Evolutionary conservation across 139 green algal species (phyloP), one percentile per base, ranked within the genome.

Genomic region (Trebouxia sp.): DNA sequence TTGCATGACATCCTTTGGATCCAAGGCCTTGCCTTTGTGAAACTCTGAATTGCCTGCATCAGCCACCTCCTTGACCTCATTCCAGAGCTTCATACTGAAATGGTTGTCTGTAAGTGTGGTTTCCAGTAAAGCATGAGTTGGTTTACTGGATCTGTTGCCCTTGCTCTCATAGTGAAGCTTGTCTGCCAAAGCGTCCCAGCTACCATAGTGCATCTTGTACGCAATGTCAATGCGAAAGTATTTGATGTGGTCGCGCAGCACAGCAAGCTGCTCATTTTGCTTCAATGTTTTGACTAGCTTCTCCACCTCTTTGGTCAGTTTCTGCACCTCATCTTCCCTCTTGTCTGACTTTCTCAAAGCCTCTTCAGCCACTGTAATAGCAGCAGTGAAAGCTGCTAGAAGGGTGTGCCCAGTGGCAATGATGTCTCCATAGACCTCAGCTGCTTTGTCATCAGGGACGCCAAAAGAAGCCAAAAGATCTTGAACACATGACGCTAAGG

Each of bases 181-280:
- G 30, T 41, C 58, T 69, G 28, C 58, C 41, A 42, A 69, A 30
- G 58, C 58, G 39, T 42, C 58, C 58, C 58, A 69, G 58, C 10
- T 39, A 20, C n/a, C 7, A 22, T 42, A 69, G 0, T 69, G 58
- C 58, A 69, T 69, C 28, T 69, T 69, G 58, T 69, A 69, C 24
- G 58, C 58, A 69, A 69, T 69, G 58, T 69, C 58, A 69, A 69
- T 69, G 30, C 58, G 58, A 69, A 69, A 69, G 28, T 69, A 7
- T 30, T 24, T 69, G 58, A 69, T 69, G 58, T 69, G 58, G 1
- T 69, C 28, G 7, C 30, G 58, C 58, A 69, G 58, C 39, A 42
- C 24, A 24, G 58, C 58, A 69, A 69, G 58, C 30, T 30, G 39
- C 58, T 69, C 58, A 30, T 9, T 65, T 65, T 9, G 22, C 55